These are phyloP conservation scores for Yamadazyma kanchanaburiensis DNA, from an alignment of 1,139 yeast genomes.

Conservation along the genomic window DNA sequence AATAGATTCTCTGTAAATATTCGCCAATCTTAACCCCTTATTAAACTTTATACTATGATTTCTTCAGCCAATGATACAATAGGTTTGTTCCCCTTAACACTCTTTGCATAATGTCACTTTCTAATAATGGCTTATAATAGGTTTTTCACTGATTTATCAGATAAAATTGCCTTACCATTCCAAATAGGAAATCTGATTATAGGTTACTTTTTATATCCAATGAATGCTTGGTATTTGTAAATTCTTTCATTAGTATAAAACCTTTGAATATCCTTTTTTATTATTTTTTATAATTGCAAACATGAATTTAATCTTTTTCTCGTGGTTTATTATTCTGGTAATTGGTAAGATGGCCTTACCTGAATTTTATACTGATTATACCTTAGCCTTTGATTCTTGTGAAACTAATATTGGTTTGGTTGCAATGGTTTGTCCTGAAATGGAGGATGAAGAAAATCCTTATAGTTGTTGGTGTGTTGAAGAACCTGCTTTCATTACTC, in stretches of 20 bases:
- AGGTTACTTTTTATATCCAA: slow-evolving; percentile 1
- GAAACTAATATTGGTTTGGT: slow-evolving; percentile 2
- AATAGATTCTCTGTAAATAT: no score
- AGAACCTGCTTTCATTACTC: slow-evolving; percentile 17
- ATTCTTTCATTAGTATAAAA: background rate
- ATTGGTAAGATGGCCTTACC: slow-evolving; percentile 3
- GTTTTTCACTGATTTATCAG: no score
- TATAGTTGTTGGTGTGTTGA: slow-evolving; percentile 15
- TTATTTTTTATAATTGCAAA: background rate
- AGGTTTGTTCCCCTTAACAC: no score
- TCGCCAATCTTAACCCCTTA: no score
- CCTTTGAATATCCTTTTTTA: background rate
- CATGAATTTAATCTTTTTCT: background rate
- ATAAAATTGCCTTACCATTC: background rate
- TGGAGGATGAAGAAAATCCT: slow-evolving; percentile 1
- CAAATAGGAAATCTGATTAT: background rate
- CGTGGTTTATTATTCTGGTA: slow-evolving; percentile 1
- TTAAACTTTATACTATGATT: no score
- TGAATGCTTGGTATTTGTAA: background rate
- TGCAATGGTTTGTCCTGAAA: slow-evolving; percentile 10
- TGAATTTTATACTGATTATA: slow-evolving; percentile 5
- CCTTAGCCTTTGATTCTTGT: slow-evolving; percentile 9
- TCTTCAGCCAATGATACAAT: no score
- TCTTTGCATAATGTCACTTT: no score
- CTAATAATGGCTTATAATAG: no score